Conservation (phyloP, 2,329 filamentous ascomycete species). For the Epichloe sp. region DNA sequence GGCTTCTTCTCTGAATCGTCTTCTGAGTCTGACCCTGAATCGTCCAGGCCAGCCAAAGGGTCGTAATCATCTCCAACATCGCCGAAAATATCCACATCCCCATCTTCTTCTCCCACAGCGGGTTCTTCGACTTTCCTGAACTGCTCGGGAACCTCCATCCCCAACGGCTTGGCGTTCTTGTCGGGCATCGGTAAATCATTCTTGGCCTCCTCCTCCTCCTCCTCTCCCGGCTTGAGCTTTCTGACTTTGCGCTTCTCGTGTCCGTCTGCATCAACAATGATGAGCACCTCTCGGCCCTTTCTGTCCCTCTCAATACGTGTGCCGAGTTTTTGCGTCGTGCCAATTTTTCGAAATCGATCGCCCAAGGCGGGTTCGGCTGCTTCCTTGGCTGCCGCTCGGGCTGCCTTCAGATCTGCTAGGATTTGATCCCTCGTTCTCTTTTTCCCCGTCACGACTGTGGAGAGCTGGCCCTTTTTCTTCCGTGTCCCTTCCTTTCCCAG, state of each 20-base stretch:
- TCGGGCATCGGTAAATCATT: conserved; percentile 38
- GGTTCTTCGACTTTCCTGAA: conserved; percentile 35
- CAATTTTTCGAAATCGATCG: conserved; percentile 52
- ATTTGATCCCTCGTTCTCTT: conserved; percentile 55
- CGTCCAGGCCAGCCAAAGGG: conserved; percentile 46
- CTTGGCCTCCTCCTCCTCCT: conserved; percentile 20
- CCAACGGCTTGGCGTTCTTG: conserved; percentile 43
- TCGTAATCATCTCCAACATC: conserved; percentile 55
- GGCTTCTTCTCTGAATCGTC: conserved; percentile 23
- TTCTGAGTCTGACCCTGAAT: conserved; percentile 30
- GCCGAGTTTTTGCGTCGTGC: conserved; percentile 37
- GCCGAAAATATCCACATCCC: conserved; percentile 53
- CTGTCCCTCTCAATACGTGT: conserved; percentile 47
- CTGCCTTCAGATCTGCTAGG: conserved; percentile 51
- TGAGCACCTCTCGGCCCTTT: conserved; percentile 49
- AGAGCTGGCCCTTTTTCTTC: conserved; percentile 49
- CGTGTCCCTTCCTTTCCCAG: conserved; percentile 35
- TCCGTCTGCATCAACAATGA: conserved; percentile 52
- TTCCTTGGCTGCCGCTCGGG: conserved; percentile 45
- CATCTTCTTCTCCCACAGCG: conserved; percentile 31
- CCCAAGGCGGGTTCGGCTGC: conserved; percentile 39
- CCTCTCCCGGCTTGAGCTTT: conserved; percentile 29
- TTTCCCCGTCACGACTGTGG: conserved; percentile 40
- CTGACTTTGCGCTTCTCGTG: conserved; percentile 53
- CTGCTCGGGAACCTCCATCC: conserved; percentile 52